Evolutionary conservation across 2,329 filamentous ascomycete genomes (phyloP).

Genomic region (Pseudocercospora vitis): DNA sequence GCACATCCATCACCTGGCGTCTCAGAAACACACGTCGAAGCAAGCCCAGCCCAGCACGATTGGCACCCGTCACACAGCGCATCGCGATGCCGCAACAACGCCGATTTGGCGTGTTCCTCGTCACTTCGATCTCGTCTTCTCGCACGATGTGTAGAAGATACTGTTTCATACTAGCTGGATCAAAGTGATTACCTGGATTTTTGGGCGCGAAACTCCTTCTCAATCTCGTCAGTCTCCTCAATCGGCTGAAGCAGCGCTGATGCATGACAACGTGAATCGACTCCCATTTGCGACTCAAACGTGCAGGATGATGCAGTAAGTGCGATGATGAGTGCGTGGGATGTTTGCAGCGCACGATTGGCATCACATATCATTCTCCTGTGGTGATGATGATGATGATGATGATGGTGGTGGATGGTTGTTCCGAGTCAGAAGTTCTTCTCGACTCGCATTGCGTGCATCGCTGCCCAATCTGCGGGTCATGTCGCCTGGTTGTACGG

Average conservation of each 20-base stretch:
- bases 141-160: not conserved
- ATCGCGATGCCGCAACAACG: not conserved
- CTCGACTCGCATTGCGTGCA: slow-evolving; percentile 1
- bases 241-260: too few relatives aligned
- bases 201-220: not conserved
- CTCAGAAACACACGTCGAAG: too few relatives aligned
- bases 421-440: not conserved
- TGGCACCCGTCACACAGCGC: too few relatives aligned
- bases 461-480: slow-evolving; percentile 2
- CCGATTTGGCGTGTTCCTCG: not conserved
- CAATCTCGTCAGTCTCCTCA: too few relatives aligned
- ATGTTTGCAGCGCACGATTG: not conserved
- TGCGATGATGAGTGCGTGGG: too few relatives aligned
- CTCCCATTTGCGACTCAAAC: not conserved
- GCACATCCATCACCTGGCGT: not conserved
- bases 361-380: not conserved
- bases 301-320: not conserved
- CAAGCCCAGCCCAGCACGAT: too few relatives aligned
- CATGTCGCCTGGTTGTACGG: slow-evolving; percentile 1
- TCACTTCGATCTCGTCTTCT: not conserved
- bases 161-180: not conserved
- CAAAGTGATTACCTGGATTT: not conserved
- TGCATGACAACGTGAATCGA: too few relatives aligned
- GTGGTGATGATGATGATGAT: too few relatives aligned
- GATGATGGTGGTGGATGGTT: not conserved